Conservation (phyloP, 2,329 filamentous ascomycete species). For the Hymenoscyphus infarciens region DNA sequence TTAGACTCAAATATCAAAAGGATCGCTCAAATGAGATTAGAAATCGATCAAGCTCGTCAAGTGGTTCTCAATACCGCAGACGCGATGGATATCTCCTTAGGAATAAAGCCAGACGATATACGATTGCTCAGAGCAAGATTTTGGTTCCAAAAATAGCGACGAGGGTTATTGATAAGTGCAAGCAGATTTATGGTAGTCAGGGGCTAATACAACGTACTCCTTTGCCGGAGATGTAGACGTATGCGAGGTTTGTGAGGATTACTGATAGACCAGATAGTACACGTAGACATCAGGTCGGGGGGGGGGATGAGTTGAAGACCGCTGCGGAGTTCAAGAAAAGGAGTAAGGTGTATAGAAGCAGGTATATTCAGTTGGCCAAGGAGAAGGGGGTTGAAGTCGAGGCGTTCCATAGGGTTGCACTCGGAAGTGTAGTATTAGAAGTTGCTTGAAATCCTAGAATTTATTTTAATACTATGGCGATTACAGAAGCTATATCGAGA, state of each 20-base stretch:
- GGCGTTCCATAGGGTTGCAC: conserved; percentile 19
- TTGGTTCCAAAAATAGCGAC: conserved; percentile 40
- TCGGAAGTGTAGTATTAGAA: conserved; percentile 5
- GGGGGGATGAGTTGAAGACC: conserved; percentile 41
- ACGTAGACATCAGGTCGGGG: conserved; percentile 42
- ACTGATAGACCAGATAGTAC: conserved; percentile 42
- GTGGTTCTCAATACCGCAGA: conserved; percentile 42
- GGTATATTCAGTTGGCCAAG: conserved; percentile 17
- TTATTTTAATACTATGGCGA: no score
- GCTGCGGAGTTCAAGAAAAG: conserved; percentile 36
- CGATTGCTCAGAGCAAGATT: conserved; percentile 43
- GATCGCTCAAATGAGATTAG: conserved; percentile 41
- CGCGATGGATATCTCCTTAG: conserved; percentile 40
- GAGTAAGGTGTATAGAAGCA: conserved; percentile 36
- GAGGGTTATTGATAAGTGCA: conserved; percentile 42
- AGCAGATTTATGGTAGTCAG: conserved; percentile 42
- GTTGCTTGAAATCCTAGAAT: background rate
- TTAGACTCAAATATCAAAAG: conserved; percentile 42
- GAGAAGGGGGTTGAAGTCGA: conserved; percentile 18
- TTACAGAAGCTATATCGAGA: no score
- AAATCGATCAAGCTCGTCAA: conserved; percentile 39
- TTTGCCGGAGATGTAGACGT: conserved; percentile 42
- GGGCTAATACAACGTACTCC: conserved; percentile 42
- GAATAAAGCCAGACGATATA: conserved; percentile 40
- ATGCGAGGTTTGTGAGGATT: conserved; percentile 41